Evolutionary conservation across 495 filamentous ascomycete species (phyloP).

Genomic region (Tetracladium marchalianum): DNA sequence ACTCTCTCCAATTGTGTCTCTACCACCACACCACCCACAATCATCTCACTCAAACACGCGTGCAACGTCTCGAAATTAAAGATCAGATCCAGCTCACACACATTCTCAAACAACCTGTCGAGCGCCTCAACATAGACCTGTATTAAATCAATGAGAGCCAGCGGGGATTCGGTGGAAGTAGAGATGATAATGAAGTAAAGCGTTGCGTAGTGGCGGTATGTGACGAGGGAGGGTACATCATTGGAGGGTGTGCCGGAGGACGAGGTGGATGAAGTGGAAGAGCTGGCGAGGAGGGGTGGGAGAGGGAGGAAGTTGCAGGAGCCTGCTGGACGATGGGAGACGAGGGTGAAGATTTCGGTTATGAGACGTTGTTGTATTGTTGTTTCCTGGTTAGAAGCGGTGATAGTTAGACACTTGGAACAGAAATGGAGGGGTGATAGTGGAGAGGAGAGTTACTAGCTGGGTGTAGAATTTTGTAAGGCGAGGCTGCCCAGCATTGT

Average conservation of each 20-base stretch:
- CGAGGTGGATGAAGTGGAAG: slow-evolving; percentile 39
- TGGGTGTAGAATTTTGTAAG: slow-evolving; percentile 99
- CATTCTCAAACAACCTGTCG: slow-evolving; percentile 92
- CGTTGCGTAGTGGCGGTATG: slow-evolving; percentile 96
- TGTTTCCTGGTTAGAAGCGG: slow-evolving; percentile 54
- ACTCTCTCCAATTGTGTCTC: slow-evolving; percentile 87
- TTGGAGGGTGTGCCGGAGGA: slow-evolving; percentile 50
- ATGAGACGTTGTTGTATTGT: slow-evolving; percentile 93
- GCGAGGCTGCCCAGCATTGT: slow-evolving; percentile 90
- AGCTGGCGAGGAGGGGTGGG: slow-evolving; percentile 39
- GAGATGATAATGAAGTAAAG: slow-evolving; percentile 98
- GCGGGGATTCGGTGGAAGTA: slow-evolving; percentile 92
- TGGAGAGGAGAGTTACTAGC: slow-evolving; percentile 47
- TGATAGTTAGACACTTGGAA: slow-evolving; percentile 13
- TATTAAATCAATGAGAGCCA: slow-evolving; percentile 91
- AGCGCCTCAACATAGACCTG: slow-evolving; percentile 96
- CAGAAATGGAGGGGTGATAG: not conserved
- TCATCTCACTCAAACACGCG: slow-evolving; percentile 84
- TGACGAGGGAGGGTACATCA: slow-evolving; percentile 89
- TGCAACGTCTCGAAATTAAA: slow-evolving; percentile 98
- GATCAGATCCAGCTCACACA: slow-evolving; percentile 95
- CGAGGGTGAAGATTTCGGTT: slow-evolving; percentile 94
- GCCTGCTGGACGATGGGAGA: slow-evolving; percentile 73
- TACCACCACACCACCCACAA: slow-evolving; percentile 90
- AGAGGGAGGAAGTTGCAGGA: slow-evolving; percentile 94